Evolutionary conservation across 2,329 filamentous ascomycete species (phyloP).

Genomic region (Pseudogymnoascus sp.): DNA sequence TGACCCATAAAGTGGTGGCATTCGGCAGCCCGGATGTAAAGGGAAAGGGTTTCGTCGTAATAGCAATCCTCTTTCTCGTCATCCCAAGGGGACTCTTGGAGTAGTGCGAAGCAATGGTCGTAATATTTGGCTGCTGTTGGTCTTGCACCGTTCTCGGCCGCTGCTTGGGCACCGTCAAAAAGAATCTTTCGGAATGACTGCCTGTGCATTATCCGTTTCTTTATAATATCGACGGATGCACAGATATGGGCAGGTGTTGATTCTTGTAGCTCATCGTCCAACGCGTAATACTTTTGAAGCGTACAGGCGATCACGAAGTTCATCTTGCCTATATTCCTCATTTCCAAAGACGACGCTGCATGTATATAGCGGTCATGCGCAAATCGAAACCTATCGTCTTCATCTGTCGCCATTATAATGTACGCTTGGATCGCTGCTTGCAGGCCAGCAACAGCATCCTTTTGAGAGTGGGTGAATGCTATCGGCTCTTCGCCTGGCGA

Average conservation of each 20-base stretch:
- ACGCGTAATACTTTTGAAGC: conserved; percentile 62
- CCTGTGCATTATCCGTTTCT: conserved; percentile 51
- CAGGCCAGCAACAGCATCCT: conserved; percentile 68
- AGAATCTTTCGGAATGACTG: conserved; percentile 63
- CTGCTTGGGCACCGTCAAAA: conserved; percentile 68
- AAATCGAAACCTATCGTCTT: conserved; percentile 82
- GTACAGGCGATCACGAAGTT: conserved; percentile 83
- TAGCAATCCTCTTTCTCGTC: conserved; percentile 62
- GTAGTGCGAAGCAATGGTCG: conserved; percentile 64
- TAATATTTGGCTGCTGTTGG: conserved; percentile 80
- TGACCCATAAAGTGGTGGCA: conserved; percentile 75
- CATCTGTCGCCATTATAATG: conserved; percentile 72
- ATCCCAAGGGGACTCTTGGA: conserved; percentile 74
- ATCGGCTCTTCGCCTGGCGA: conserved; percentile 29
- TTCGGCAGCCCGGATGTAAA: conserved; percentile 74
- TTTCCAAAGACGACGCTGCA: conserved; percentile 62
- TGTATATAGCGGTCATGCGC: conserved; percentile 81
- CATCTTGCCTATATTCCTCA: conserved; percentile 70
- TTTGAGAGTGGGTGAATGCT: conserved; percentile 46
- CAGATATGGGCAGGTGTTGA: conserved; percentile 76
- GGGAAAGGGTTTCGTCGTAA: conserved; percentile 77
- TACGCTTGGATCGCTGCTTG: conserved; percentile 74
- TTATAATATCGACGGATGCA: conserved; percentile 68
- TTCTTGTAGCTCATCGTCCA: conserved; percentile 59
- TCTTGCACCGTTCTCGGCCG: conserved; percentile 74